Evolutionary conservation across 345 rosid species (phyloP).

Genomic region (Populus ilicifolia): DNA sequence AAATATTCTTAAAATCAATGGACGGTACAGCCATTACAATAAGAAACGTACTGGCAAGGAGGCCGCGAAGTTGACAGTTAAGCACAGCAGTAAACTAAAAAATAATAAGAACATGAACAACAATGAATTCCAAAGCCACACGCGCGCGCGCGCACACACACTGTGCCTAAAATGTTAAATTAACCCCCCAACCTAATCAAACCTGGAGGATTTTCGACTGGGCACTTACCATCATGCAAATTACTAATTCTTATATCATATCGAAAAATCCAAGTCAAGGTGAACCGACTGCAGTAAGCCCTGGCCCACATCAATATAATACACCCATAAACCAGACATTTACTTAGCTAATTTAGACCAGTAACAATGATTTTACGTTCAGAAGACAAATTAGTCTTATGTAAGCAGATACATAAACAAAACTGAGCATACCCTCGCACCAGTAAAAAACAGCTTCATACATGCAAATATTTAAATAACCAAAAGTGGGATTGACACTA

Average conservation of each 20-base stretch:
- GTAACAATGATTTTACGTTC: constrained; percentile 1
- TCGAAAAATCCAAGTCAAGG: background rate
- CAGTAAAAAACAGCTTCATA: constrained; percentile 4
- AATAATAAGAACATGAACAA: background rate
- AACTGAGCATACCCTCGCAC: constrained; percentile 17
- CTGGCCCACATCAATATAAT: constrained; percentile 6
- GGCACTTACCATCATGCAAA: constrained; percentile 11
- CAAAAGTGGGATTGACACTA: constrained; percentile 23
- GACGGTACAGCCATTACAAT: constrained; percentile 39
- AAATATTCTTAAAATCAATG: constrained; percentile 8
- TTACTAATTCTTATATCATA: background rate
- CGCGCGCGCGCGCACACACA: no score
- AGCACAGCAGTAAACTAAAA: background rate
- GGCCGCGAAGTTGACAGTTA: background rate
- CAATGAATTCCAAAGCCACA: background rate
- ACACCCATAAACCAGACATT: background rate
- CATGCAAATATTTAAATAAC: constrained; percentile 9
- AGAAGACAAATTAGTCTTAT: constrained; percentile 1
- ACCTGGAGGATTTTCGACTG: constrained; percentile 7
- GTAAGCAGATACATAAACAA: background rate
- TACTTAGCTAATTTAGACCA: constrained; percentile 18
- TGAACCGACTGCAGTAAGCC: background rate
- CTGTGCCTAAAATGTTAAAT: background rate
- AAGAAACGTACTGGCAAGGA: constrained; percentile 25
- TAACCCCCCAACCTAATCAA: constrained; percentile 7